Evolutionary conservation across 1,284 basidiomycete species (phyloP), one percentile per base, ranked within the genome.

Genomic region (Golubevia pallescens): DNA sequence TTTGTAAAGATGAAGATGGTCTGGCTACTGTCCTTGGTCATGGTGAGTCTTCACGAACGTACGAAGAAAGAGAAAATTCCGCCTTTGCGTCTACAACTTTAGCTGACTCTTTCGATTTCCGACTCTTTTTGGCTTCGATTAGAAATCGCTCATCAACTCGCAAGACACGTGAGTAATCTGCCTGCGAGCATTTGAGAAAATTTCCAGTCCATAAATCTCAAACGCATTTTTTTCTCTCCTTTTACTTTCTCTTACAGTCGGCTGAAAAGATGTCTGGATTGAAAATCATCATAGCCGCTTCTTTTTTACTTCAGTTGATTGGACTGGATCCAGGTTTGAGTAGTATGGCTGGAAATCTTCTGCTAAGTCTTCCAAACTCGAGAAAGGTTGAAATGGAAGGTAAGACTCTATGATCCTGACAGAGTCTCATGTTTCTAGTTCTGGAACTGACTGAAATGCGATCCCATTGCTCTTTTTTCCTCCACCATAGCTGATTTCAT

Each of bases 21-120:
- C 64, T 85, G 10, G 83, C 83, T 1, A 84, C 83, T 1, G 81
- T 85, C 1, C 63, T 85, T 7, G 72, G 81, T 6, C 83, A 85
- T 66, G 83, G 78, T 57, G 70, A 77, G 16, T 61, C 13, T 3
- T 56, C 24, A 13, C n/a, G n/a, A n/a, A n/a, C n/a, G n/a, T n/a
- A n/a, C n/a, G n/a, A n/a, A n/a, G n/a, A n/a, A n/a, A n/a, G n/a
- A n/a, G n/a, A n/a, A n/a, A n/a, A n/a, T n/a, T n/a, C n/a, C n/a
- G n/a, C n/a, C n/a, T n/a, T n/a, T n/a, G n/a, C n/a, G n/a, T n/a
- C n/a, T n/a, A n/a, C n/a, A n/a, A n/a, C n/a, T n/a, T n/a, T n/a
- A n/a, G n/a, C n/a, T n/a, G n/a, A n/a, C n/a, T n/a, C n/a, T n/a
- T n/a, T n/a, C n/a, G n/a, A n/a, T n/a, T n/a, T n/a, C n/a, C n/a